A percentile compares a stretch with the other conserved stretches of the same genome.
Conservation (phyloP, 179 eudicot species). For the Sideroxylon spinosum region DNA sequence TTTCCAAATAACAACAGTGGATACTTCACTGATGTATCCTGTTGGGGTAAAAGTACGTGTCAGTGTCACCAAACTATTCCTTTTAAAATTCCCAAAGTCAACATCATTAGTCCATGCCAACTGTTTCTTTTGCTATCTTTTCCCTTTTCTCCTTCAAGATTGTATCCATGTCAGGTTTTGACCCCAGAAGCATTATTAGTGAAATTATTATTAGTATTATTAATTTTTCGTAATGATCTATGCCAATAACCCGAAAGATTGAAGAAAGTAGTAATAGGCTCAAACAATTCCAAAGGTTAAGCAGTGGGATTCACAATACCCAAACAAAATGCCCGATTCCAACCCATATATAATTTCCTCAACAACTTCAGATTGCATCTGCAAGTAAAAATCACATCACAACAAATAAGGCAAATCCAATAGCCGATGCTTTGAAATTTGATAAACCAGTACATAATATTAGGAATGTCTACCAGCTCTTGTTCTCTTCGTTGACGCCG, state of each 20-base stretch:
- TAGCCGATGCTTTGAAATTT: neutral
- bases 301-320: conserved; percentile 38
- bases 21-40: neutral
- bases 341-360: conserved; percentile 90
- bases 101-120: neutral
- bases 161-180: neutral
- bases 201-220: no score
- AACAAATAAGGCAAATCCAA: conserved; percentile 12
- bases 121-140: neutral
- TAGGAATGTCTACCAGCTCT: conserved; percentile 54
- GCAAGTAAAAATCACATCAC: conserved; percentile 22
- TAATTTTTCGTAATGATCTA: neutral
- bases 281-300: conserved; percentile 1
- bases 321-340: conserved; percentile 94
- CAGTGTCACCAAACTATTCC: neutral
- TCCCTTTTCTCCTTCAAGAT: neutral
- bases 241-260: conserved; percentile 5
- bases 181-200: neutral
- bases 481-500: conserved; percentile 86
- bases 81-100: neutral
- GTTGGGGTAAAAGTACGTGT: neutral
- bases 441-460: neutral
- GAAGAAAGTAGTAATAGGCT: conserved; percentile 4
- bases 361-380: conserved; percentile 95
- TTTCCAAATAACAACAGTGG: neutral